Conservation (phyloP, 805 yeast species). For the Jamesozyma jinghongensis region DNA sequence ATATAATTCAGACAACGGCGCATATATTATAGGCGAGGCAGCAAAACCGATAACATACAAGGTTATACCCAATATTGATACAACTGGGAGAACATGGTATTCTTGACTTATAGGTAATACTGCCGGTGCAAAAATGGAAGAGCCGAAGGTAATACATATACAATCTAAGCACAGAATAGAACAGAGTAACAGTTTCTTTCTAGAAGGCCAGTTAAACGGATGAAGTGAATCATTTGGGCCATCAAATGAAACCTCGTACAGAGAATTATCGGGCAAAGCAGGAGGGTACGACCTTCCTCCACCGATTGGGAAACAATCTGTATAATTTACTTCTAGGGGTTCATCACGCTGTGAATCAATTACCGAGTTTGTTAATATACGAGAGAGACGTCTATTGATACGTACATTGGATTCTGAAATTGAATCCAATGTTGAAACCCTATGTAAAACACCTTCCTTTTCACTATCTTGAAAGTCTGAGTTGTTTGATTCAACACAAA, state of each 20-base stretch:
- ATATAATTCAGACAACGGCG: constrained; percentile 71
- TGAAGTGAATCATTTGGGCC: constrained; percentile 42
- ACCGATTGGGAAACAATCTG: constrained; percentile 49
- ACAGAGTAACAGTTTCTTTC: constrained; percentile 32
- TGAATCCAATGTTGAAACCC: constrained; percentile 6
- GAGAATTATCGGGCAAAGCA: constrained; percentile 42
- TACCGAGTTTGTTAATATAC: constrained; percentile 4
- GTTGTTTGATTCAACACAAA: not conserved
- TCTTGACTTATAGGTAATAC: constrained; percentile 38
- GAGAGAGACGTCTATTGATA: constrained; percentile 6
- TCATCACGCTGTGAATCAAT: constrained; percentile 4
- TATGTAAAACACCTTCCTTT: constrained; percentile 1
- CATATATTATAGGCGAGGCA: constrained; percentile 85
- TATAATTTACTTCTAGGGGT: constrained; percentile 3
- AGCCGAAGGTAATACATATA: constrained; percentile 46
- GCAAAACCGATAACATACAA: constrained; percentile 90
- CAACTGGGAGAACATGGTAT: constrained; percentile 56
- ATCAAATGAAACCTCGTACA: constrained; percentile 56
- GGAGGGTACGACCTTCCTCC: constrained; percentile 58
- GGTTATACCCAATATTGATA: constrained; percentile 68
- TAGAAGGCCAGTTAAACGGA: constrained; percentile 47
- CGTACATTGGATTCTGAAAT: constrained; percentile 5
- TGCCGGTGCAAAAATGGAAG: constrained; percentile 69
- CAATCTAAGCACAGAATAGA: constrained; percentile 34
- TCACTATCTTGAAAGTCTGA: not conserved